Conservation (phyloP, 257 asterid genomes). For the Lycium ferocissimum region DNA sequence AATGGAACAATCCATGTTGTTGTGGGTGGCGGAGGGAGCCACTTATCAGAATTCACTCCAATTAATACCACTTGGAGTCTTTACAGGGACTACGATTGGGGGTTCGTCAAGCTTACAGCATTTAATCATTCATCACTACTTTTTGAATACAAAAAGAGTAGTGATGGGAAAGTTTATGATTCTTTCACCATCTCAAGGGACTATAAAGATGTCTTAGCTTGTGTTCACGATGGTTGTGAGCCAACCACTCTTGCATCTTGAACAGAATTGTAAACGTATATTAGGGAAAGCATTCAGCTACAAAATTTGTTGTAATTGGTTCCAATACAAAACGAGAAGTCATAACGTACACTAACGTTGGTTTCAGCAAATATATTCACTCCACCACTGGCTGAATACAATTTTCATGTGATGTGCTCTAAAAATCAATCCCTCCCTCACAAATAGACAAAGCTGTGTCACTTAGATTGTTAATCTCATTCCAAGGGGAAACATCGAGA, state of each 20-base stretch:
- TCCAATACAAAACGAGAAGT: neutral
- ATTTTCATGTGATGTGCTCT: neutral
- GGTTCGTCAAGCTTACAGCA: conserved; percentile 75
- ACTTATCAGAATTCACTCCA: conserved; percentile 58
- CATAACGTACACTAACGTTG: neutral
- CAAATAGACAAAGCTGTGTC: neutral
- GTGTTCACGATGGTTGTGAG: conserved; percentile 80
- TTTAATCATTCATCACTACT: conserved; percentile 70
- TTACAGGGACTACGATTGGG: conserved; percentile 75
- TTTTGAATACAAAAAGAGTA: conserved; percentile 82
- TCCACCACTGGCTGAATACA: neutral
- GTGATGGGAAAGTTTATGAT: conserved; percentile 78
- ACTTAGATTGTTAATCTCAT: neutral
- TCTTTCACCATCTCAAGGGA: conserved; percentile 84
- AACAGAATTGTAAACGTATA: conserved; percentile 18
- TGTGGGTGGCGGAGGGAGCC: conserved; percentile 68
- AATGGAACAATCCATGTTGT: conserved; percentile 78
- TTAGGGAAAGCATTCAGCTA: neutral
- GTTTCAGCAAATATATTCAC: conserved; percentile 16
- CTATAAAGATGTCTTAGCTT: conserved; percentile 78
- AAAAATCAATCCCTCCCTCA: neutral
- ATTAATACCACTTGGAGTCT: conserved; percentile 71
- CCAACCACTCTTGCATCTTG: conserved; percentile 60
- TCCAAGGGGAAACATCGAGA: neutral
- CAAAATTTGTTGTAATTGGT: neutral